phyloP scores from a whole-genome alignment of 2,329 filamentous ascomycete species.

The Ophiognomonia clavigignenti-juglandacearum region DNA sequence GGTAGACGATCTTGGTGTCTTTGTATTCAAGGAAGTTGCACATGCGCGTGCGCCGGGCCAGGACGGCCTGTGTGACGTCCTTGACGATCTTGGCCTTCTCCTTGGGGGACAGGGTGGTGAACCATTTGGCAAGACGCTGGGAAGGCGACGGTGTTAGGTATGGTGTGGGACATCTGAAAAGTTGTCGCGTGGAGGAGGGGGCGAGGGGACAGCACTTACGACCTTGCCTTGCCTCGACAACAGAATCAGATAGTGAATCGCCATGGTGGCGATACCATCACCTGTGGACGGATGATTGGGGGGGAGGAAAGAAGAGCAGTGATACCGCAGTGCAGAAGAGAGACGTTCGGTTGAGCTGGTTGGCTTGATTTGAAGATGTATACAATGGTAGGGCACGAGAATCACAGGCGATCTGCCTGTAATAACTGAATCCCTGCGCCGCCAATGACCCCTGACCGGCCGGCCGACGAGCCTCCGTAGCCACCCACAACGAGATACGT shows the following conservation, averaged over 20 bases:
- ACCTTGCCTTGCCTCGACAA: constrained; percentile 99
- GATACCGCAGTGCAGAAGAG: neutral
- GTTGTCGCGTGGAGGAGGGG: neutral
- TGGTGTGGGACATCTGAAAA: neutral
- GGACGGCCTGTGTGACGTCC: constrained; percentile 95
- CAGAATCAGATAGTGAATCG: constrained; percentile 84
- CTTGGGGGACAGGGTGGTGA: constrained; percentile 93
- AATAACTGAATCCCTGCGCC: neutral
- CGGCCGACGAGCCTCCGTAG: too few species aligned
- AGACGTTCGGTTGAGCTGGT: too few species aligned
- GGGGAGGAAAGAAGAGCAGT: neutral
- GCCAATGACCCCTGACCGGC: neutral
- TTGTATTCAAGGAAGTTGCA: constrained; percentile 99
- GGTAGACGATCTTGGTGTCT: constrained; percentile 98
- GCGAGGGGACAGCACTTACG: constrained; percentile 53
- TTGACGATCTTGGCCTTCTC: constrained; percentile 99
- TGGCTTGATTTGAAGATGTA: neutral
- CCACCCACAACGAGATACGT: neutral
- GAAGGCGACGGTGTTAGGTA: constrained; percentile 16
- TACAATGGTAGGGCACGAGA: constrained; percentile 8
- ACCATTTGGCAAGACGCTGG: constrained; percentile 98
- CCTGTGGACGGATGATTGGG: neutral
- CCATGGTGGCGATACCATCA: constrained; percentile 16
- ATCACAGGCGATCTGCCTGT: neutral
- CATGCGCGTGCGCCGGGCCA: constrained; percentile 95